Conservation (phyloP, 371 early-diverging fungal genomes). For the Mortierella sp. region DNA sequence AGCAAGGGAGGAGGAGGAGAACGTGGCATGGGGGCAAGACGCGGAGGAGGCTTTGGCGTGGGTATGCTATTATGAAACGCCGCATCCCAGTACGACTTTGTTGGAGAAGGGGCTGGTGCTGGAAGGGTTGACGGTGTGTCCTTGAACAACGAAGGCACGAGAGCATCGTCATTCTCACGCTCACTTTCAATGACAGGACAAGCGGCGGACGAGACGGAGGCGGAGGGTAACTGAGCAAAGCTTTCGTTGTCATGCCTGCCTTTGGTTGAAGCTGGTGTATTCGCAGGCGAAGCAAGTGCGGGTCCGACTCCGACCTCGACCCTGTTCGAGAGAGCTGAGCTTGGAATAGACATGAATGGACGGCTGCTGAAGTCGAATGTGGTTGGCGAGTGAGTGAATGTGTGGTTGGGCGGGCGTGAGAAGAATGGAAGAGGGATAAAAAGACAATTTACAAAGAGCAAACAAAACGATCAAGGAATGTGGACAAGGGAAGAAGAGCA, state of each 20-base stretch:
- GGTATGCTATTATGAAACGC: slow-evolving; percentile 35
- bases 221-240: background rate
- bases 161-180: slow-evolving; percentile 22
- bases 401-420: too few species aligned
- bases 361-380: slow-evolving; percentile 1
- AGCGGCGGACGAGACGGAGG: background rate
- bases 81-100: slow-evolving; percentile 33
- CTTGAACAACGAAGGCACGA: slow-evolving; percentile 22
- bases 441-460: too few species aligned
- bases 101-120: background rate
- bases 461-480: background rate
- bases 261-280: background rate
- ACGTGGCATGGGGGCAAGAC: slow-evolving; percentile 45
- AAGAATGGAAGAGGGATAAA: background rate
- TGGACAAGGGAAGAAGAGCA: background rate
- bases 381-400: too few species aligned
- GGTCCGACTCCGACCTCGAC: slow-evolving; percentile 3
- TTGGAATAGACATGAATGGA: slow-evolving; percentile 5
- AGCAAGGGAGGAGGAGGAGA: slow-evolving; percentile 27
- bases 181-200: slow-evolving; percentile 6
- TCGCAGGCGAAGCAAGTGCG: background rate
- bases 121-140: slow-evolving; percentile 2
- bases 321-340: slow-evolving; percentile 19
- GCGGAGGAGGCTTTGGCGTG: slow-evolving; percentile 49
- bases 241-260: too few species aligned